These are phyloP conservation scores for Neonectria faginata DNA, from an alignment of 2,329 filamentous ascomycete genomes.

Conservation along the genomic window DNA sequence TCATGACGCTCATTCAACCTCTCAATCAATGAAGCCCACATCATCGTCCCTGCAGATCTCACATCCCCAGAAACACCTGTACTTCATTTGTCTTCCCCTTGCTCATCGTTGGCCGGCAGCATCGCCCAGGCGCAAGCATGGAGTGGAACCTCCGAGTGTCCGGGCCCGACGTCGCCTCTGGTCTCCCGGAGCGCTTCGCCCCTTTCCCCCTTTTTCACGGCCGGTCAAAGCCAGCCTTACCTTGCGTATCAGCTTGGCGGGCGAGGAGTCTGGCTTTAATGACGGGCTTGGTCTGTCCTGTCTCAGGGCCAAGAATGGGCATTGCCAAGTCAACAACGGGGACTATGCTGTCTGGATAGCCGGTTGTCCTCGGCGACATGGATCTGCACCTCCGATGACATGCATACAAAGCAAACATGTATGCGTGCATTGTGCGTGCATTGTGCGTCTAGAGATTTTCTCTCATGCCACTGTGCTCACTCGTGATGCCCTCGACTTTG, in stretches of 20 bases:
- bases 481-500: neutral
- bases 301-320: conserved; percentile 21
- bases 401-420: conserved; percentile 7
- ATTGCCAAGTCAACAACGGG: conserved; percentile 20
- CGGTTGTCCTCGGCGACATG: neutral
- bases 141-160: neutral
- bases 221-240: neutral
- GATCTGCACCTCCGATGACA: conserved; percentile 12
- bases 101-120: neutral
- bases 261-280: neutral
- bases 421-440: neutral
- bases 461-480: neutral
- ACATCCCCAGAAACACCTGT: neutral
- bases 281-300: neutral
- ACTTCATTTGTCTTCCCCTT: neutral
- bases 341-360: neutral
- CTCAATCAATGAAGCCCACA: neutral
- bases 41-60: neutral
- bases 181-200: neutral
- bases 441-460: no score
- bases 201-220: neutral
- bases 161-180: neutral
- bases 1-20: neutral
- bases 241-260: neutral
- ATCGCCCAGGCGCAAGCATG: neutral